phyloP scores from a whole-genome alignment of 352 stramenopile species.

The Phytophthora sansomeana region DNA sequence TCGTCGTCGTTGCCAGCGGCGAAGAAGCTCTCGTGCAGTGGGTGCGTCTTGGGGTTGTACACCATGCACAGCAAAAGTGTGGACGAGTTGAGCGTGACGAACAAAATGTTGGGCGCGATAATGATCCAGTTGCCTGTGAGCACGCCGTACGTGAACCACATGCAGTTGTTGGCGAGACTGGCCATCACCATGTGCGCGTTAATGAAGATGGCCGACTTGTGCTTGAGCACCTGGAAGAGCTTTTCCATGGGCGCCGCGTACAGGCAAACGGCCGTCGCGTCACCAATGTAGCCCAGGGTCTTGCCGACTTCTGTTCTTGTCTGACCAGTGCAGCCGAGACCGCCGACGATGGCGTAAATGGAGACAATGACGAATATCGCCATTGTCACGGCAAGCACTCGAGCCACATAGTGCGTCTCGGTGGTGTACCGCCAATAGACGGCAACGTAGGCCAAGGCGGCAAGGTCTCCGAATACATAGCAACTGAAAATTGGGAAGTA shows the following conservation, averaged over 20 bases:
- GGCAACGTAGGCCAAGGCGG: not conserved
- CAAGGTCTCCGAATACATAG: not conserved
- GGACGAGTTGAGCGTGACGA: conserved; percentile 21
- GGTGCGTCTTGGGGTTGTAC: conserved; percentile 28
- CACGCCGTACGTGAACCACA: conserved; percentile 37
- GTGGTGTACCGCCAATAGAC: not conserved
- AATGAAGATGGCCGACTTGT: conserved; percentile 46
- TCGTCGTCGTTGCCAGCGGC: not conserved
- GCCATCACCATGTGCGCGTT: conserved; percentile 48
- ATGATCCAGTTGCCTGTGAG: conserved; percentile 36
- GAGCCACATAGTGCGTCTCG: not conserved
- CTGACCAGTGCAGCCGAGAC: not conserved
- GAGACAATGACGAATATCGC: not conserved
- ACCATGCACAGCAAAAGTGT: conserved; percentile 28
- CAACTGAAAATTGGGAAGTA: conserved; percentile 39
- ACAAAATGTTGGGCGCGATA: conserved; percentile 28
- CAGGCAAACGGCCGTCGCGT: conserved; percentile 17
- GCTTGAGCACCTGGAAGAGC: conserved; percentile 41
- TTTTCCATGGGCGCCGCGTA: conserved; percentile 41
- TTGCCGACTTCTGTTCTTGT: not conserved
- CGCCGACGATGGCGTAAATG: not conserved
- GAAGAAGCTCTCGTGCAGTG: conserved; percentile 1
- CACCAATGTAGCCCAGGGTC: not conserved
- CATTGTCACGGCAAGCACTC: not conserved
- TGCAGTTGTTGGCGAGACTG: conserved; percentile 42